Evolutionary conservation across 2,329 filamentous ascomycete genomes (phyloP), one percentile per base, ranked within the genome.

Genomic region (Celoporthe dispersa): DNA sequence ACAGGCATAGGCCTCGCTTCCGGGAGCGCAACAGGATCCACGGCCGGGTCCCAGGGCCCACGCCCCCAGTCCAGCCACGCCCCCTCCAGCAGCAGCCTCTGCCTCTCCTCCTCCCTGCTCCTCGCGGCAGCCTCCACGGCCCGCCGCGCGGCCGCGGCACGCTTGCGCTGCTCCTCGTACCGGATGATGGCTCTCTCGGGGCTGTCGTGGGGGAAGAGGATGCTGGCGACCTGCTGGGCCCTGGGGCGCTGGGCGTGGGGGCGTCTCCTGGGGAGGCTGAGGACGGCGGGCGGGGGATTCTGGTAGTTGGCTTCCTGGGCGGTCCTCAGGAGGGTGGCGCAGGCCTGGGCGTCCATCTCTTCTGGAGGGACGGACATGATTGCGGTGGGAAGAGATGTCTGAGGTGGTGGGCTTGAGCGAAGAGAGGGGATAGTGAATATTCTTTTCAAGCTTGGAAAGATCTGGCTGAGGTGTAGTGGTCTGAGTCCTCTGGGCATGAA

Each of bases 171-270:
- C 31, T 57, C 22, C 37, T 66, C 64, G 12, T 66, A 66, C 5
- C 33, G 64, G 51, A 66, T 66, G n/a, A 66, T n/a, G 64, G 64
- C 53, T 41, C n/a, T 66, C 51, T 59, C 64, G 22, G 64, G 53
- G 33, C 51, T 57, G 35, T 22, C 41, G 11, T 28, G 12, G 22
- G 64, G 64, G 37, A 66, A 66, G 22, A 66, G n/a, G 33, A 66
- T 8, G 51, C 7, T n/a, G 22, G 64, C 64, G 35, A 59, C 35
- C 12, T 14, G 25, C 39, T 59, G 64, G 22, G 64, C 64, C 9
- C 12, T n/a, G 2, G n/a, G 22, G 35, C 64, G 64, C 64, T 66
- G 64, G 25, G 64, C 9, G 33, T 48, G 64, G 31, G 64, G 64
- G 37, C 64, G 51, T 22, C 64, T 14, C 9, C 37, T 35, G 48